Base-by-base conservation (phyloP, 192 early-diverging fungal genomes). In the Dispira simplex region DNA sequence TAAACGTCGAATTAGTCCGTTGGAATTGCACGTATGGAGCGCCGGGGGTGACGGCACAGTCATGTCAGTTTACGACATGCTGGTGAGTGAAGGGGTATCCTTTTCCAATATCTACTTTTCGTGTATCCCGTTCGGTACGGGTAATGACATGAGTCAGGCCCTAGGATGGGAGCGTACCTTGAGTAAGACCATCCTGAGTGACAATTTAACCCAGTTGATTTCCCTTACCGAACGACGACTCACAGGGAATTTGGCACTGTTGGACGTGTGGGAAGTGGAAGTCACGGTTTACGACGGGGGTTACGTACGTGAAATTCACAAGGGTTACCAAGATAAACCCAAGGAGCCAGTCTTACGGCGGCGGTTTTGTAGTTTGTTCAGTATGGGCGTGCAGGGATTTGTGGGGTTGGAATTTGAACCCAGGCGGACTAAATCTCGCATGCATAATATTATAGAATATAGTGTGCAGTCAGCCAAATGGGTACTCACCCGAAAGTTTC, bases 11-110 rank as follows among this genome's bases (percentile, higher is more conserved):
- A 45, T 65, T 67, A 27, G 26, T 66, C 46, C 67, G 1, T 3
- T 78, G 64, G 76, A 85, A 67, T 69, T 88, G 60, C 86, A 88
- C 69, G 81, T 84, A 20, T 88, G 86, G 86, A 81, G 79, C 62
- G 86, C 85, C 0, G 86, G 86, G 27, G 86, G 86, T 25, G 86
- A 88, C 68, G 86, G 86, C 25, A 88, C 86, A 0, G 81, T 88
- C 32, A 85, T 84, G 75, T 74, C 80, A 9, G 85, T 86, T 3
- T 69, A 86, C 46, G 82, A 85, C 65, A 69, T 75, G 27, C 66
- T 88, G 65, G 80, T 86, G 63, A 66, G 67, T 28, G 74, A 84
- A 62, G 74, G 75, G 25, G 77, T 86, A 52, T 79, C 84, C 52
- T 73, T 83, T 27, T 73, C 83, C 44, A 77, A 77, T n/a, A 69